Evolutionary conservation across 2,329 filamentous ascomycete species (phyloP), one percentile per base, ranked within the genome.

Genomic region (Botrytis elliptica): DNA sequence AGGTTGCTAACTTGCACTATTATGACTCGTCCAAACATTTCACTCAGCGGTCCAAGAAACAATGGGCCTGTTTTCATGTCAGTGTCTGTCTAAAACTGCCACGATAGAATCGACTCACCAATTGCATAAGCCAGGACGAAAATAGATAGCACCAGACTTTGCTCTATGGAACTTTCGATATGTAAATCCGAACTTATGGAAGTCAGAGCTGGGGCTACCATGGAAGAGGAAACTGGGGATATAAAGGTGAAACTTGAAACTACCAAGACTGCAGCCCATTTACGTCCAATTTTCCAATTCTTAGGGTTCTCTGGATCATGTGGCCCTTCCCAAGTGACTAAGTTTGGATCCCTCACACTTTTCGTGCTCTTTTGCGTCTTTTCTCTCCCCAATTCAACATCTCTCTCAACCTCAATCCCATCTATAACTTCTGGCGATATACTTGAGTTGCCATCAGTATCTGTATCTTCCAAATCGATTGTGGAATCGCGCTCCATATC

Each of bases 41-140:
- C 86, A 0, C 86, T 86, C 8, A 86, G 80, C 0, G 90, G 90
- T 1, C 91, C 91, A 87, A 90, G 92, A 6, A 92, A 74, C 2
- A 81, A 73, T 1, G 85, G 85, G 0, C 85, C 85, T 40, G 83
- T 83, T 36, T 84, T 84, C 75, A 25, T 60, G 38, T 72, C 22
- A 72, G 29, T 38, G 22, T 33, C 33, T 67, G 46, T 14, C 29
- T 44, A 40, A 12, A 49, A 12, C 22, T 44, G 38, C 25, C 16
- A 33, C 4, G 5, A 44, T 33, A 55, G 20, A 60, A 44, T 59
- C 12, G 20, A 67, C 38, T 42, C 66, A 66, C 70, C 70, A 38
- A 72, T n/a, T 4, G 71, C 63, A 72, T 84, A 86, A 9, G 84
- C 85, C 20, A 86, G 78, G 22, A 86, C 85, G 20, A 84, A 85